Evolutionary conservation across 2,329 filamentous ascomycete genomes (phyloP).

Genomic region (Dactylellina leptospora): DNA sequence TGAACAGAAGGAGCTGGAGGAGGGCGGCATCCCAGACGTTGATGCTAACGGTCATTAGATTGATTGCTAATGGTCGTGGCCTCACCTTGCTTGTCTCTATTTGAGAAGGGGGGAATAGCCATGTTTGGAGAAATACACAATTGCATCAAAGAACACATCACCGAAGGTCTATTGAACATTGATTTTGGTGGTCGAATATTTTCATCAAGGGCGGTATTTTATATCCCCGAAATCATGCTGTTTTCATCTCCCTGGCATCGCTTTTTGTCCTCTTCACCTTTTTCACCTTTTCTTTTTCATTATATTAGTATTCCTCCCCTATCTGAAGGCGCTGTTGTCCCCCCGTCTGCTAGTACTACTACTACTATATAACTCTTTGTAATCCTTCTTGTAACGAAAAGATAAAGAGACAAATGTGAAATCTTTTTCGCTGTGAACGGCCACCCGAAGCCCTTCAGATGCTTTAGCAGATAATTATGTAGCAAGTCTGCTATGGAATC

Average conservation of each 20-base stretch:
- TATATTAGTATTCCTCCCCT: constrained; percentile 43
- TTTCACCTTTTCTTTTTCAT: constrained; percentile 30
- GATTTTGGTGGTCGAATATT: background rate
- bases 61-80: constrained; percentile 6
- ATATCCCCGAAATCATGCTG: background rate
- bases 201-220: constrained; percentile 5
- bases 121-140: constrained; percentile 11
- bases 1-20: constrained; percentile 54
- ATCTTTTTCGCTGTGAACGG: constrained; percentile 25
- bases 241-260: constrained; percentile 9
- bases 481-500: constrained; percentile 10
- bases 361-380: constrained; percentile 52
- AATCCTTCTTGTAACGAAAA: constrained; percentile 53
- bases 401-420: constrained; percentile 44
- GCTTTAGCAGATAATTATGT: background rate
- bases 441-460: background rate
- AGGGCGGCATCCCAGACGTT: constrained; percentile 39
- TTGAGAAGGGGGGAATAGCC: constrained; percentile 8
- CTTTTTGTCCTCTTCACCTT: constrained; percentile 17
- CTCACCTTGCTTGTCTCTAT: background rate
- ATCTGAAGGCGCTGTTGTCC: constrained; percentile 34
- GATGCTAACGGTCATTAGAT: constrained; percentile 45
- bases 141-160: background rate
- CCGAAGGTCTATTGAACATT: background rate
- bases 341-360: constrained; percentile 33